phyloP scores from a whole-genome alignment of 257 asterid genomes.

The Leonotis leonurus region DNA sequence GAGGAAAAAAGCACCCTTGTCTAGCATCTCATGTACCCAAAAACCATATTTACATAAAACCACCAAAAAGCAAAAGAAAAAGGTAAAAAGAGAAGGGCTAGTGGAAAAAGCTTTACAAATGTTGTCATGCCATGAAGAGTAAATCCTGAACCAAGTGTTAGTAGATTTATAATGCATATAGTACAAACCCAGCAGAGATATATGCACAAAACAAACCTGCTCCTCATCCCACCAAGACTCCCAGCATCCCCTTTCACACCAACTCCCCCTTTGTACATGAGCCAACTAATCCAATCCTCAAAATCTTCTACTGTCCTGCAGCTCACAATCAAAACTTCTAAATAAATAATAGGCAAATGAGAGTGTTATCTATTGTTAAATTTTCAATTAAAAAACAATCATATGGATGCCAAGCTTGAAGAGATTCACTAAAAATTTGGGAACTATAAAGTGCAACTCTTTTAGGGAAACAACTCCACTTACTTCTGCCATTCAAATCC shows the following conservation, averaged over 20 bases:
- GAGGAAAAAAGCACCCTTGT: background rate
- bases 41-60: background rate
- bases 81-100: background rate
- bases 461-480: slow-evolving; percentile 18
- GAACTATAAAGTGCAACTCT: background rate
- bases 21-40: background rate
- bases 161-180: background rate
- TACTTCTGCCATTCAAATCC: slow-evolving; percentile 99
- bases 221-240: slow-evolving; percentile 99
- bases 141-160: too few species aligned
- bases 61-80: background rate
- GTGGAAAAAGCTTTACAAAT: too few species aligned
- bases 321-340: background rate
- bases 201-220: slow-evolving; percentile 49
- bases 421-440: slow-evolving; percentile 11
- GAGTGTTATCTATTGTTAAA: background rate
- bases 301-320: slow-evolving; percentile 96
- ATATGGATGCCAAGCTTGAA: slow-evolving; percentile 13
- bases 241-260: slow-evolving; percentile 97
- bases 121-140: background rate
- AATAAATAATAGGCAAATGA: slow-evolving; percentile 7
- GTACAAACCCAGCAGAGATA: slow-evolving; percentile 5
- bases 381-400: background rate
- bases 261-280: slow-evolving; percentile 95
- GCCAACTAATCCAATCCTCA: slow-evolving; percentile 99